Conservation (phyloP, 2,329 filamentous ascomycete species). For the Calonectria honghensis region DNA sequence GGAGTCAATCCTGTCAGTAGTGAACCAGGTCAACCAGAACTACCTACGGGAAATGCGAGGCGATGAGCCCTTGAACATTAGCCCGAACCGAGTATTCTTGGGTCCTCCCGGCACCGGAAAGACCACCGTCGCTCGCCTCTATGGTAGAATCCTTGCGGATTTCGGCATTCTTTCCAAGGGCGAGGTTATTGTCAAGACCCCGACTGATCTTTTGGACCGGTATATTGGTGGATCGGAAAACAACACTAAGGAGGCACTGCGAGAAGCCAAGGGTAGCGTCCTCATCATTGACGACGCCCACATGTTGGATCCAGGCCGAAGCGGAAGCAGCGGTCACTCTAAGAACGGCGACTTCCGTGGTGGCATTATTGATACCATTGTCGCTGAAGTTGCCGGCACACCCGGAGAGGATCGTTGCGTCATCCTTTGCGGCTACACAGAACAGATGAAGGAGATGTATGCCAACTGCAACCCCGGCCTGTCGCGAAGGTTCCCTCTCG, state of each 20-base stretch:
- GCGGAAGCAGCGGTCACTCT: conserved; percentile 55
- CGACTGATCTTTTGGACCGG: conserved; percentile 81
- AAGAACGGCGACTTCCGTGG: conserved; percentile 70
- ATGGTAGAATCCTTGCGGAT: conserved; percentile 80
- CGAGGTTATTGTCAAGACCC: conserved; percentile 81
- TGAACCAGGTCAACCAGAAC: conserved; percentile 75
- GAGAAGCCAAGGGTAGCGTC: conserved; percentile 80
- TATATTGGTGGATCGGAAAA: conserved; percentile 80
- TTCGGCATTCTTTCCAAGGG: conserved; percentile 73
- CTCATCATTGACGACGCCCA: conserved; percentile 88
- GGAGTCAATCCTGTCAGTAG: conserved; percentile 63
- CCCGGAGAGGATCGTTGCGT: conserved; percentile 84
- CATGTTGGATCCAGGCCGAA: conserved; percentile 71
- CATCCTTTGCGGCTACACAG: conserved; percentile 81
- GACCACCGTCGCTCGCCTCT: conserved; percentile 82
- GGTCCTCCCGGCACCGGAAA: conserved; percentile 84
- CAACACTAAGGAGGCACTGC: conserved; percentile 82
- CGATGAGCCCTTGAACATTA: conserved; percentile 73
- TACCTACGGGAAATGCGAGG: conserved; percentile 79
- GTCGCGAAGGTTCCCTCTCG: conserved; percentile 78
- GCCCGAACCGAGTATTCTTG: conserved; percentile 81
- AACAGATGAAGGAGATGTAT: conserved; percentile 83
- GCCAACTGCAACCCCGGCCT: conserved; percentile 83
- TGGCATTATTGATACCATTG: conserved; percentile 84
- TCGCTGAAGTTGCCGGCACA: conserved; percentile 82